Evolutionary conservation across 169 alveolate genomes (phyloP).

Genomic region (Eimeria tenella): DNA sequence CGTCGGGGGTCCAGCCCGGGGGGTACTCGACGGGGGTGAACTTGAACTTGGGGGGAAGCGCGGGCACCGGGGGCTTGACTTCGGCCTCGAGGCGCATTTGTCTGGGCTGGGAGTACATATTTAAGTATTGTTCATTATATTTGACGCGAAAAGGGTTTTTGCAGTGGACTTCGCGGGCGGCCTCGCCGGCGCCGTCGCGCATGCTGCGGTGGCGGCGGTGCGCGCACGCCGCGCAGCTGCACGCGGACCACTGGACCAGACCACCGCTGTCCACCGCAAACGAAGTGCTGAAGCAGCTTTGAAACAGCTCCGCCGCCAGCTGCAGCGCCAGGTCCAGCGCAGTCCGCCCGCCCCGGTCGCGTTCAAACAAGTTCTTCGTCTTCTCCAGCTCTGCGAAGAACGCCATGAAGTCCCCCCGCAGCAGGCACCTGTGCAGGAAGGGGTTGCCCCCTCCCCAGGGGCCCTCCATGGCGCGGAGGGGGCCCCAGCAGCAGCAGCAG

Average conservation of each 20-base stretch:
- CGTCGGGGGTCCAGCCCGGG: not conserved
- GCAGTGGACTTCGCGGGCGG: not conserved
- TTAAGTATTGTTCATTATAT: slow-evolving; percentile 18
- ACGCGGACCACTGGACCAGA: not conserved
- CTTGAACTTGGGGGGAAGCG: not conserved
- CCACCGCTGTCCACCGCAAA: slow-evolving; percentile 33
- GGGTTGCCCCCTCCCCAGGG: slow-evolving; percentile 47
- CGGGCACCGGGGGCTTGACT: not conserved
- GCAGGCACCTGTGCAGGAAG: slow-evolving; percentile 28
- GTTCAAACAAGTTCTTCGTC: slow-evolving; percentile 7
- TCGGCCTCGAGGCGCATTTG: slow-evolving; percentile 33
- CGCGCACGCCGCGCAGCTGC: slow-evolving; percentile 44
- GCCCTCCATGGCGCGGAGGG: not conserved
- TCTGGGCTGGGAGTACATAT: slow-evolving; percentile 50
- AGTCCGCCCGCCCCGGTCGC: slow-evolving; percentile 61
- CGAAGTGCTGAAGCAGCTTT: slow-evolving; percentile 64
- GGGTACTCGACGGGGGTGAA: slow-evolving; percentile 9
- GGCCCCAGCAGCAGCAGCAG: too few species aligned
- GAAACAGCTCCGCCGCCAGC: slow-evolving; percentile 63
- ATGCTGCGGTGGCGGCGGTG: slow-evolving; percentile 37
- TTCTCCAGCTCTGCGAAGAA: slow-evolving; percentile 37
- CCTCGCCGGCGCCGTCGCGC: slow-evolving; percentile 24
- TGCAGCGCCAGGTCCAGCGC: slow-evolving; percentile 55
- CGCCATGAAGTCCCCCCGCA: slow-evolving; percentile 30
- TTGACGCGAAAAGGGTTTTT: slow-evolving; percentile 45